Base-by-base conservation (phyloP, 352 stramenopile genomes). In the Phytophthora sansomeana region DNA sequence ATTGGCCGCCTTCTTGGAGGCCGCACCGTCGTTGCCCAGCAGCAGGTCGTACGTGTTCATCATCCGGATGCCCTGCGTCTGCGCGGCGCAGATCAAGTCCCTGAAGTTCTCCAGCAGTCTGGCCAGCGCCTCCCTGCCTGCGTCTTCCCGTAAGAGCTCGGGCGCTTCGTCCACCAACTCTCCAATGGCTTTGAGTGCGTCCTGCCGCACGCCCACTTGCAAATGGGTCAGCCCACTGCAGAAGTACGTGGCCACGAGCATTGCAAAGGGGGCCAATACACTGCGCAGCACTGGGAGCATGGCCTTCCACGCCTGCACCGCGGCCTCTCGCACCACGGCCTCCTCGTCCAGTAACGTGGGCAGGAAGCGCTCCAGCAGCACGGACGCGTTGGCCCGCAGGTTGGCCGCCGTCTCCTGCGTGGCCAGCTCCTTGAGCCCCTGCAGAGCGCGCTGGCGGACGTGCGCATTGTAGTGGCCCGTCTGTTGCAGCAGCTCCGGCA, bases 381-480 rank as follows among this genome's bases (percentile, higher is more conserved):
- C 75, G 6, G 80, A 66, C 16, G 90, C 83, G 55, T 95, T 95
- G 39, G 83, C 81, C 2, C 87, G 68, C 39, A 95, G 65, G 61
- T 90, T 92, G 43, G 53, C 74, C 1, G 80, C 64, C 19, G 57
- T 67, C 32, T 82, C 73, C 29, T 78, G 72, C 30, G 74, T 63
- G 24, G 80, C 79, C 21, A 95, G 63, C 50, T 95, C 87, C 8
- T 77, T 76, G 13, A 95, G 43, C 1, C 85, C 83, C 30, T 89
- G 80, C 29, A 95, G 54, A 26, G 85, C 83, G 48, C 78, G 78
- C 68, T 93, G 83, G 9, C 87, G 85, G 39, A 95, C 75, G 58
- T 95, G 83, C 4, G 80, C 83, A 52, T 93, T 95, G 72, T 95
- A 95, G 65, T 95, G 87, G 29, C 80, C 79, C 5, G 81, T 71